Conservation (phyloP, 495 filamentous ascomycete species). For the Penicillium bovifimosum region DNA sequence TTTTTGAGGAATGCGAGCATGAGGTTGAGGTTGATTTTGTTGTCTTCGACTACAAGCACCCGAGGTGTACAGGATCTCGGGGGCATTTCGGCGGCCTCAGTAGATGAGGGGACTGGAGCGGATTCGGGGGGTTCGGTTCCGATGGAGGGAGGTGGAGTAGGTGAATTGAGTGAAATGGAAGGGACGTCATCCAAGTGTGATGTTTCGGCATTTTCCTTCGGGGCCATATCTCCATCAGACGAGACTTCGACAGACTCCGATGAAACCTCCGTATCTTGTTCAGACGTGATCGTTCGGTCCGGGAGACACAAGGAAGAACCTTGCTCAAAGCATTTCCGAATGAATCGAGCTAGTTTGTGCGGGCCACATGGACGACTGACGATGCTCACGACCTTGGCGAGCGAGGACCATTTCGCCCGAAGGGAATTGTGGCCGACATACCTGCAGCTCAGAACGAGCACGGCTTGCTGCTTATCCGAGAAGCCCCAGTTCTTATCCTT, state of each 20-base stretch:
- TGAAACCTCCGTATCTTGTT: neutral
- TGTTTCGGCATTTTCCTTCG: neutral
- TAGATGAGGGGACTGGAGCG: neutral
- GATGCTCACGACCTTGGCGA: constrained; percentile 27
- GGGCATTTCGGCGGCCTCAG: neutral
- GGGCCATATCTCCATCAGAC: neutral
- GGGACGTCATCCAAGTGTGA: neutral
- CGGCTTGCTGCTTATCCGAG: constrained; percentile 6
- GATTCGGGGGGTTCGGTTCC: neutral
- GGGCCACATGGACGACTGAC: constrained; percentile 53
- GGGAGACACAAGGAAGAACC: neutral
- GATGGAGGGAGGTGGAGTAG: neutral
- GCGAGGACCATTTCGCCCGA: constrained; percentile 15
- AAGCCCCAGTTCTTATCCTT: neutral
- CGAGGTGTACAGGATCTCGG: constrained; percentile 8
- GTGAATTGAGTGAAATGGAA: neutral
- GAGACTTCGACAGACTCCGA: neutral
- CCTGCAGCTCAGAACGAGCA: constrained; percentile 30
- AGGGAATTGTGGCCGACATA: constrained; percentile 18
- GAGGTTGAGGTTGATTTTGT: constrained; percentile 63
- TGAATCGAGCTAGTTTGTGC: constrained; percentile 53
- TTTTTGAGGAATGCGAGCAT: constrained; percentile 54
- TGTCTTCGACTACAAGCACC: constrained; percentile 66
- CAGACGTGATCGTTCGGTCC: neutral
- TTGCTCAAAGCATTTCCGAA: constrained; percentile 30